Evolutionary conservation across 176 grass and related monocot genomes (phyloP).

Genomic region (Oryza longistaminata): DNA sequence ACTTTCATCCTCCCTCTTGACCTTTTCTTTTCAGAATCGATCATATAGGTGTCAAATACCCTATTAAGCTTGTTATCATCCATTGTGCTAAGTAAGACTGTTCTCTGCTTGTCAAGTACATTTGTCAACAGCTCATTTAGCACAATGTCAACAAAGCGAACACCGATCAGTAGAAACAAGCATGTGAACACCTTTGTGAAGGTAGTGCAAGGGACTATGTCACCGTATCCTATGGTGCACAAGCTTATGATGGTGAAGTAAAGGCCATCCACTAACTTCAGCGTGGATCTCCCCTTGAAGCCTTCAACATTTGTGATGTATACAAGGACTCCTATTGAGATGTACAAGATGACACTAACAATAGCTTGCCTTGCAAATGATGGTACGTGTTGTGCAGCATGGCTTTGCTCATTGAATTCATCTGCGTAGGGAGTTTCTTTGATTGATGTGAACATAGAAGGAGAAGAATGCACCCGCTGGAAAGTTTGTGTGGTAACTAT

Average conservation of each 20-base stretch:
- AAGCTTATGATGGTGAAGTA: slow-evolving; percentile 80
- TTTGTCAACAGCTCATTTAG: slow-evolving; percentile 58
- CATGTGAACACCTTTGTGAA: slow-evolving; percentile 78
- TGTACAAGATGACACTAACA: slow-evolving; percentile 55
- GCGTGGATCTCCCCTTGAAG: slow-evolving; percentile 64
- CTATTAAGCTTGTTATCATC: slow-evolving; percentile 73
- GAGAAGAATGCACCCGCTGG: slow-evolving; percentile 52
- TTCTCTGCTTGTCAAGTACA: slow-evolving; percentile 63
- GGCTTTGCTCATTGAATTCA: slow-evolving; percentile 41
- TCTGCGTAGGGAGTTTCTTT: slow-evolving; percentile 35
- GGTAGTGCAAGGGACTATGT: slow-evolving; percentile 66
- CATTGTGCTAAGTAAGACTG: slow-evolving; percentile 74
- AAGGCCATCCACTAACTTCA: slow-evolving; percentile 66
- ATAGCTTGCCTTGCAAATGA: slow-evolving; percentile 63
- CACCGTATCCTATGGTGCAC: slow-evolving; percentile 80
- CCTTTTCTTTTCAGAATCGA: slow-evolving; percentile 66
- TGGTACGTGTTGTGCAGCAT: slow-evolving; percentile 40
- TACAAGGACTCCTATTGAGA: slow-evolving; percentile 57
- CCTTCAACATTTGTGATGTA: slow-evolving; percentile 61
- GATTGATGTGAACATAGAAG: slow-evolving; percentile 62
- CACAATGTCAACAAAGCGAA: slow-evolving; percentile 67
- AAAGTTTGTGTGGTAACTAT: slow-evolving; percentile 29
- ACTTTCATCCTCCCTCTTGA: slow-evolving; percentile 69
- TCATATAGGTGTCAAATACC: slow-evolving; percentile 70
- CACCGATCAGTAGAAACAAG: slow-evolving; percentile 72